Evolutionary conservation across 2,329 filamentous ascomycete species (phyloP).

Genomic region (Hirsutella rhossiliensis): DNA sequence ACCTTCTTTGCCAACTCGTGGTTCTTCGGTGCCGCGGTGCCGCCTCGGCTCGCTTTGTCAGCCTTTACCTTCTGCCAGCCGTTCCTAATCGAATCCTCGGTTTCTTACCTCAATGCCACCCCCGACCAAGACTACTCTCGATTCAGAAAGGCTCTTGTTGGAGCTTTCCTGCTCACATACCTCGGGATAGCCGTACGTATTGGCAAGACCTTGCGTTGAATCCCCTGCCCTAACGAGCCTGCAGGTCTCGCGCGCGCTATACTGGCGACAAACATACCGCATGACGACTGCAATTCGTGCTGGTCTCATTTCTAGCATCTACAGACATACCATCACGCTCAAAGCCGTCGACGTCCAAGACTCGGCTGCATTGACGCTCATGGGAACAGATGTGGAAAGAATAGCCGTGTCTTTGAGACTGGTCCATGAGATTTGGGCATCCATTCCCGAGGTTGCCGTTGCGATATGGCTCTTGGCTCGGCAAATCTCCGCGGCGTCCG

Average conservation of each 20-base stretch:
- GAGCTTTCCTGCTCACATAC: conserved; percentile 1
- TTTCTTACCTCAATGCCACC: neutral
- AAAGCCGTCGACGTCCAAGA: neutral
- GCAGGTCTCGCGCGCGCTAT: conserved; percentile 1
- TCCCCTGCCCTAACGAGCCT: no score
- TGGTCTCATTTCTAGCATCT: conserved; percentile 1
- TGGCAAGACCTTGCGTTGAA: neutral
- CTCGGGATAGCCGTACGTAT: neutral
- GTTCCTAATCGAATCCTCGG: neutral
- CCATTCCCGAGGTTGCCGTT: neutral
- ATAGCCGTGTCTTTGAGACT: neutral
- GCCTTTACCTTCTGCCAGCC: conserved; percentile 1
- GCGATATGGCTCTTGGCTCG: conserved; percentile 2
- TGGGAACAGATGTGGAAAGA: neutral
- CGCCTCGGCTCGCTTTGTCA: neutral
- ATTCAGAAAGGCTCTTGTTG: neutral
- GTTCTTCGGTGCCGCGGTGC: neutral
- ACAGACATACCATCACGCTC: neutral
- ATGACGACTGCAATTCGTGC: neutral
- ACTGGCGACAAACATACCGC: neutral
- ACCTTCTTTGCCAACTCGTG: neutral
- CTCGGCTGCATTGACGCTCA: conserved; percentile 1
- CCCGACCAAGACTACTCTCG: neutral
- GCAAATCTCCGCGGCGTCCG: neutral
- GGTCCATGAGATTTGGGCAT: conserved; percentile 1